A percentile compares a stretch with the other conserved stretches of the same genome.
Conservation (phyloP, 2,329 filamentous ascomycete species). For the Thelonectria blattea region DNA sequence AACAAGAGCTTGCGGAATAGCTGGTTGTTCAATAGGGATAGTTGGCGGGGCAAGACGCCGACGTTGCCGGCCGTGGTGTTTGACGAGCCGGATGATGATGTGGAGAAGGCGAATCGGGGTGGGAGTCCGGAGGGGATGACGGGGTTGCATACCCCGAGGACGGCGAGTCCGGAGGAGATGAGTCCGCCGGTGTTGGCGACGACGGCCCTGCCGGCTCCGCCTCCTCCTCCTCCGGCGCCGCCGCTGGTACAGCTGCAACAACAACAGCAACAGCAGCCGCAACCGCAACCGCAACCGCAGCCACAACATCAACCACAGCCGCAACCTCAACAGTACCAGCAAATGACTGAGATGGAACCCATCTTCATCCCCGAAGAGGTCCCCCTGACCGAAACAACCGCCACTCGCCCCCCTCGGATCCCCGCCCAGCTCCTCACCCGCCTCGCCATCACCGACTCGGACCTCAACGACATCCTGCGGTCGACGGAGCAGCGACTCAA, state of each 20-base stretch:
- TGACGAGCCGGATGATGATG: constrained; percentile 21
- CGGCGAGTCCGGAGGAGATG: constrained; percentile 14
- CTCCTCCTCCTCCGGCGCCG: background rate
- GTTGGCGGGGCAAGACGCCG: constrained; percentile 43
- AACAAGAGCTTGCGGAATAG: constrained; percentile 38
- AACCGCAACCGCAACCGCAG: background rate
- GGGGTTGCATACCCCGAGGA: constrained; percentile 26
- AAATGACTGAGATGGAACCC: constrained; percentile 32
- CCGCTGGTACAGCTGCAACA: background rate
- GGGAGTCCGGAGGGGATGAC: constrained; percentile 22
- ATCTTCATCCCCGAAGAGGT: constrained; percentile 25
- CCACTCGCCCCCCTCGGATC: constrained; percentile 18
- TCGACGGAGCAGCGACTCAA: constrained; percentile 59
- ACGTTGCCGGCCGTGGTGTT: constrained; percentile 45
- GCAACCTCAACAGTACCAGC: constrained; percentile 13
- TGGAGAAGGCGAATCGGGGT: constrained; percentile 31
- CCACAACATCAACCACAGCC: background rate
- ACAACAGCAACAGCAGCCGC: constrained; percentile 15
- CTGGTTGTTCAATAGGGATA: constrained; percentile 42
- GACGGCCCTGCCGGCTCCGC: background rate
- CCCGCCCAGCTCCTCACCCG: constrained; percentile 31
- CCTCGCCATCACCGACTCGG: constrained; percentile 49
- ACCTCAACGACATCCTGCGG: constrained; percentile 57
- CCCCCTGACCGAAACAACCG: constrained; percentile 14
- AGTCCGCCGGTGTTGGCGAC: background rate